Percentiles rank a stretch among this genome's conserved stretches.
Evolutionary conservation across 495 filamentous ascomycete species (phyloP).

Genomic region (Trichocladium antarcticum): DNA sequence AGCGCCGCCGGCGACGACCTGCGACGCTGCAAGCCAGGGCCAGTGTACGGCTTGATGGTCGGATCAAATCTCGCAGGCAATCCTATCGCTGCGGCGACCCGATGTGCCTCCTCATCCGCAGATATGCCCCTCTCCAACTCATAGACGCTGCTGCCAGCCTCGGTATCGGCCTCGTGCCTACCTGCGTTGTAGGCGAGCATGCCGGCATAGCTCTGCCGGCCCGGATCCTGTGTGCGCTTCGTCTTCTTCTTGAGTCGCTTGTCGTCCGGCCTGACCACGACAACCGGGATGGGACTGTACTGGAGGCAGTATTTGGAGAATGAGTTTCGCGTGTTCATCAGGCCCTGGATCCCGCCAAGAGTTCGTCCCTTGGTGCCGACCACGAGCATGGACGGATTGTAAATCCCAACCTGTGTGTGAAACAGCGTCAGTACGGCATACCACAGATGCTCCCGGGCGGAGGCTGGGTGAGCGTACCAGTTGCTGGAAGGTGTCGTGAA

Average conservation of each 20-base stretch:
- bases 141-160: constrained; percentile 35
- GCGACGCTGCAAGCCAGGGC: constrained; percentile 12
- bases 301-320: constrained; percentile 96
- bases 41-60: constrained; percentile 37
- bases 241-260: constrained; percentile 88
- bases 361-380: constrained; percentile 86
- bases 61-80: constrained; percentile 48
- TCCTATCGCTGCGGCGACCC: constrained; percentile 60
- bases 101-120: constrained; percentile 54
- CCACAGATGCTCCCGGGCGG: not conserved
- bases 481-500: constrained; percentile 84
- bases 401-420: constrained; percentile 64
- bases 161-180: constrained; percentile 45
- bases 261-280: constrained; percentile 82
- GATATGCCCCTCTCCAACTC: constrained; percentile 38
- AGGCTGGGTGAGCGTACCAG: constrained; percentile 49
- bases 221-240: constrained; percentile 73
- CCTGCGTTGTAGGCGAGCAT: constrained; percentile 59
- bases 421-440: not conserved
- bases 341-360: constrained; percentile 75
- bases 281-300: constrained; percentile 91
- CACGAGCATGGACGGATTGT: constrained; percentile 89
- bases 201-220: constrained; percentile 64
- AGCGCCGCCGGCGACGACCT: constrained; percentile 21
- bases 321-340: constrained; percentile 70